Conservation (phyloP, 2,329 filamentous ascomycete genomes). For the Aspergillus flavus region DNA sequence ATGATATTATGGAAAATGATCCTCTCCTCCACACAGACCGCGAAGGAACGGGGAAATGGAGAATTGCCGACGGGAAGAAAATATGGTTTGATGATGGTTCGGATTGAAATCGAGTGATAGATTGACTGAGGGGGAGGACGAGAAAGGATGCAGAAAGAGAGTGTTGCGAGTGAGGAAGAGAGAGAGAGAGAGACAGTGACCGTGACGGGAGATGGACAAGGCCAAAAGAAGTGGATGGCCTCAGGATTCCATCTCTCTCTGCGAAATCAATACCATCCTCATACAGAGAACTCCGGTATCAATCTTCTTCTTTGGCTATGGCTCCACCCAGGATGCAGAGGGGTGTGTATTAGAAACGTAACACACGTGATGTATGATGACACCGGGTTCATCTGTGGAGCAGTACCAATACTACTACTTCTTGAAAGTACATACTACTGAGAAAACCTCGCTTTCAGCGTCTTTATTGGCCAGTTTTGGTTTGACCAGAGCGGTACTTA, state of each 20-base stretch:
- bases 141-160: conserved; percentile 1
- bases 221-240: conserved; percentile 8
- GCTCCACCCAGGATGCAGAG: neutral
- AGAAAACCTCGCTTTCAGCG: neutral
- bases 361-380: conserved; percentile 16
- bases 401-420: neutral
- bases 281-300: conserved; percentile 2
- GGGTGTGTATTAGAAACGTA: conserved; percentile 13
- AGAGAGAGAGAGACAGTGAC: conserved; percentile 10
- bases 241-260: conserved; percentile 7
- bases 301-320: conserved; percentile 2
- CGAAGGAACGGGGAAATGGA: neutral
- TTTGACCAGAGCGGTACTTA: neutral
- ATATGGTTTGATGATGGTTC: conserved; percentile 8
- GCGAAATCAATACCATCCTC: conserved; percentile 6
- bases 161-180: neutral
- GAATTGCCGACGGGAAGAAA: neutral
- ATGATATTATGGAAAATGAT: conserved; percentile 7
- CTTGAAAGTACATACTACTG: neutral
- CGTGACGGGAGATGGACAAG: neutral
- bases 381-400: no score
- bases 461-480: neutral
- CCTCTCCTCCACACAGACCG: conserved; percentile 9
- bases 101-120: conserved; percentile 4
- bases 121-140: neutral